Evolutionary conservation across 768 basidiomycete genomes (phyloP), one percentile per base, ranked within the genome.

Genomic region (Tylopilus plumbeoviolaceoides): DNA sequence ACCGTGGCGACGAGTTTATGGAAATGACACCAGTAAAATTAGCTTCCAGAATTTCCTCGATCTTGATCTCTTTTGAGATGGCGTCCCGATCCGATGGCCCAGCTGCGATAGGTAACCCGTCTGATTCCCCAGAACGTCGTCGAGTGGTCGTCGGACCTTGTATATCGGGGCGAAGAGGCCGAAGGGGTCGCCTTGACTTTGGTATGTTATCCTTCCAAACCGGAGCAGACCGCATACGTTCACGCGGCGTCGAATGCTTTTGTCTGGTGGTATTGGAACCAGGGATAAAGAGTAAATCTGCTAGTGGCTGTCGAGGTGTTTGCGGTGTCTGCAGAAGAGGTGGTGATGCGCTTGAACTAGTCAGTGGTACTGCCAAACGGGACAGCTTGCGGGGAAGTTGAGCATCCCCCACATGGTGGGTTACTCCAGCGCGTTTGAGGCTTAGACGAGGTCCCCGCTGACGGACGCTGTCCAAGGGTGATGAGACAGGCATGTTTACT

Each of bases 231-330:
- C 53, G 60, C 54, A 58, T 60, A 63, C 35, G 53, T 53, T 38
- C 56, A 39, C n/a, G 51, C 3, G 51, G 40, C 39, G 40, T 46
- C 41, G 48, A 41, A 18, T 28, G 28, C 7, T 7, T 2, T 1
- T 45, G 21, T 20, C 14, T 2, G 44, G 10, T 14, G n/a, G 28
- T 30, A 41, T 49, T 38, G 20, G n/a, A 44, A 0, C 27, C 25
- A 15, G 50, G 33, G 23, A 56, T 36, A 1, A 55, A 31, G 17
- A 41, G 53, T 21, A 66, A 42, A 43, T 61, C 64, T n/a, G 50
- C 43, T 28, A 65, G 58, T 0, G 63, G 63, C 11, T 39, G 63
- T 51, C 61, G 50, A 17, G 51, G 55, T 3, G 63, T 62, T 44
- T 14, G 52, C 0, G 58, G 59, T 21, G 56, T 61, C 30, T 33